phyloP scores from a whole-genome alignment of 257 asterid species.

The Knoxia roxburghii region DNA sequence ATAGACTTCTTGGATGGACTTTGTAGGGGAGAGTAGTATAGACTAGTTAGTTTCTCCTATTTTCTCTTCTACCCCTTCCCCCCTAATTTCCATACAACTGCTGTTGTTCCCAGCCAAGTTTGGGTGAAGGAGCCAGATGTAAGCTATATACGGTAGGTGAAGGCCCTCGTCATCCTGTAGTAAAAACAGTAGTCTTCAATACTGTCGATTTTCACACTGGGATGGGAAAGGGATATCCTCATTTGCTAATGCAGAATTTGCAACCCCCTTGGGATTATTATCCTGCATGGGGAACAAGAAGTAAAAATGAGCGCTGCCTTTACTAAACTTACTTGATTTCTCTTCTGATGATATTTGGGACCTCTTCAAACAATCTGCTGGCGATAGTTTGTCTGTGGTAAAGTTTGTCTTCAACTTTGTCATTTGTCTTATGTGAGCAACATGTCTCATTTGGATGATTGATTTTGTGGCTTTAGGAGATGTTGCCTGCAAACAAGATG shows the following conservation, averaged over 20 bases:
- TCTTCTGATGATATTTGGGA: neutral
- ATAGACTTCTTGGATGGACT: no score
- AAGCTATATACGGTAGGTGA: no score
- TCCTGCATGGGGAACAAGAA: neutral
- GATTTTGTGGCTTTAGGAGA: conserved; percentile 44
- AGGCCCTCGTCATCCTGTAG: no score
- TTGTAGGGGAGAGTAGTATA: neutral
- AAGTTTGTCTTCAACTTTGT: neutral
- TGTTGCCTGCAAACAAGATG: conserved; percentile 57
- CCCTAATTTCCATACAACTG: neutral
- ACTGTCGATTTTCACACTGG: no score
- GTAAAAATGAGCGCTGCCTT: neutral
- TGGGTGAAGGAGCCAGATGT: no score
- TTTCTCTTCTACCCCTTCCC: neutral
- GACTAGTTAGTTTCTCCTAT: neutral
- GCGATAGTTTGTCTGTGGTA: neutral
- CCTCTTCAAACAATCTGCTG: neutral
- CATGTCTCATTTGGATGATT: neutral
- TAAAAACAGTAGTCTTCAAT: no score
- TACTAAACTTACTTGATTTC: neutral
- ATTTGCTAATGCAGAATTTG: neutral
- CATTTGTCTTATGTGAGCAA: neutral
- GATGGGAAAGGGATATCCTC: neutral
- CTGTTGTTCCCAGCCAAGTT: neutral
- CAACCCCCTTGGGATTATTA: neutral